Conservation (phyloP, 2,329 filamentous ascomycete species). For the Fusarium sp. region DNA sequence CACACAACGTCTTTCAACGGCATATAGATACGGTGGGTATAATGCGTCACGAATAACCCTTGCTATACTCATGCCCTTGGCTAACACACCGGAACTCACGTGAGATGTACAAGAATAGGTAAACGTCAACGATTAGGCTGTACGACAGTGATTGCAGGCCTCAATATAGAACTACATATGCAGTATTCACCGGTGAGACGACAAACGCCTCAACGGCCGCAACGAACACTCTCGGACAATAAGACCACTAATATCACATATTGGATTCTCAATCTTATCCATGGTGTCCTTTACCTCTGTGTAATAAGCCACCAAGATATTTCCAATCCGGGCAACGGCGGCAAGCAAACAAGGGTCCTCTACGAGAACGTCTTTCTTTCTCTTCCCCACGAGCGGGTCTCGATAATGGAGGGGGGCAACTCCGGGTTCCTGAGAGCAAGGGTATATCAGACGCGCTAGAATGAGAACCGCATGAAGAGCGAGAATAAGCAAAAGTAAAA, state of each 20-base stretch:
- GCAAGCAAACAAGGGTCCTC: conserved; percentile 21
- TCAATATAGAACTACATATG: background rate
- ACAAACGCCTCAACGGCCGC: conserved; percentile 16
- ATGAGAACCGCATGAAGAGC: conserved; percentile 23
- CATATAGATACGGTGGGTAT: conserved; percentile 15
- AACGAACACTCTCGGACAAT: background rate
- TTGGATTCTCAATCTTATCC: background rate
- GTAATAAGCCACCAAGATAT: background rate
- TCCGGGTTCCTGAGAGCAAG: conserved; percentile 32
- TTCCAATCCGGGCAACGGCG: conserved; percentile 5
- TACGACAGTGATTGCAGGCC: background rate
- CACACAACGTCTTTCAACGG: conserved; percentile 3
- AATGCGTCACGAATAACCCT: conserved; percentile 7
- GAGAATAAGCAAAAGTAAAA: conserved; percentile 5
- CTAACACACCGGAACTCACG: background rate
- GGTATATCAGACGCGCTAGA: conserved; percentile 23
- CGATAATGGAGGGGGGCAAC: background rate
- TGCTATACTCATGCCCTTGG: background rate
- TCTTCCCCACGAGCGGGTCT: conserved; percentile 16
- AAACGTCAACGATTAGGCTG: background rate
- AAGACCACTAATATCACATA: conserved; percentile 2
- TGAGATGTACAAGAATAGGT: conserved; percentile 7
- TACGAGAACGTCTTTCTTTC: conserved; percentile 4
- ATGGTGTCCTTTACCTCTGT: background rate
- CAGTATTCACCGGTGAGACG: background rate